Evolutionary conservation across 2,329 filamentous ascomycete species (phyloP).

Genomic region (Fusarium nisikadoi): DNA sequence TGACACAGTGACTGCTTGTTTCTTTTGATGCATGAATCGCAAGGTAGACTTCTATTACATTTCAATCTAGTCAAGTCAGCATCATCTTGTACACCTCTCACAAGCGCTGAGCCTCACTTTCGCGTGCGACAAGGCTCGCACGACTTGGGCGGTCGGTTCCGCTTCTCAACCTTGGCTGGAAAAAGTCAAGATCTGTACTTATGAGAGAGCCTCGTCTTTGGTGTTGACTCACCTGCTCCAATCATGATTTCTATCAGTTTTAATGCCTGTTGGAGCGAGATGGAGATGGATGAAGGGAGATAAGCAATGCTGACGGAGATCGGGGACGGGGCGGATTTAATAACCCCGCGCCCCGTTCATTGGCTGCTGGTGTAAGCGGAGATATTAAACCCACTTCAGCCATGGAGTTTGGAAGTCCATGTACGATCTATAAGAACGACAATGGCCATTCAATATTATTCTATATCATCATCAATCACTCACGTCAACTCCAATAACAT

Average conservation of each 20-base stretch:
- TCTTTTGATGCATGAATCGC: conserved; percentile 45
- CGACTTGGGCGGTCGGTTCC: conserved; percentile 49
- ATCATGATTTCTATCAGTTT: neutral
- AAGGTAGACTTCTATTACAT: conserved; percentile 48
- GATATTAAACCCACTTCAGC: conserved; percentile 22
- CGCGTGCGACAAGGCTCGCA: conserved; percentile 50
- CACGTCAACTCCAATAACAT: accelerated
- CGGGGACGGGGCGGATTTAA: conserved; percentile 27
- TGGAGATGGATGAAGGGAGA: neutral
- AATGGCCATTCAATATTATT: accelerated
- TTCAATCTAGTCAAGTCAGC: conserved; percentile 40
- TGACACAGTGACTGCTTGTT: conserved; percentile 41
- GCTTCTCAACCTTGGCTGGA: conserved; percentile 44
- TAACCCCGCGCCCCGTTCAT: conserved; percentile 13
- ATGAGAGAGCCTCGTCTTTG: too few species aligned
- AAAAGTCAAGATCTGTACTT: neutral
- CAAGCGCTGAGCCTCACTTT: conserved; percentile 39
- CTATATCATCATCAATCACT: accelerated
- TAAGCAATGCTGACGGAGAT: conserved; percentile 1
- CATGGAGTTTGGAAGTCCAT: too few species aligned
- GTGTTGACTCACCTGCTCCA: conserved; percentile 1
- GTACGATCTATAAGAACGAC: neutral
- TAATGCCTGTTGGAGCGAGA: neutral
- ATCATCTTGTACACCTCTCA: accelerated
- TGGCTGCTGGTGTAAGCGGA: neutral